Evolutionary conservation across 495 filamentous ascomycete species (phyloP).

Genomic region (Penicillium egyptiacum): DNA sequence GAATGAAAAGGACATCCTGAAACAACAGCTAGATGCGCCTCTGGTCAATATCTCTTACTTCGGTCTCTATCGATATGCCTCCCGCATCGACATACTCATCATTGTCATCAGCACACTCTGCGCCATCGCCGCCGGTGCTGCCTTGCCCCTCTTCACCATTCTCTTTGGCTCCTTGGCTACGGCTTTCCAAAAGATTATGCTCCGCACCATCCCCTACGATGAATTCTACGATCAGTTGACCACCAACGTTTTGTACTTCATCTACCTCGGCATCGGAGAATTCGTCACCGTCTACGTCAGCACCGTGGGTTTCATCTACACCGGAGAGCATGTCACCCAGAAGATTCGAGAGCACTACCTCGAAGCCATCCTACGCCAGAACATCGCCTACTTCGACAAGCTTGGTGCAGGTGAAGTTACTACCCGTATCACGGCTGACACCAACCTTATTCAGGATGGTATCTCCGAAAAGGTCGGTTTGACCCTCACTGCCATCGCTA

Average conservation of each 20-base stretch:
- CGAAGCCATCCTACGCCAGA: constrained; percentile 79
- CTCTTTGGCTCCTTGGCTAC: constrained; percentile 77
- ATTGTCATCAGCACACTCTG: constrained; percentile 63
- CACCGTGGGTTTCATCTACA: constrained; percentile 90
- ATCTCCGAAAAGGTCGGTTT: constrained; percentile 84
- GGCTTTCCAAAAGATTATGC: constrained; percentile 65
- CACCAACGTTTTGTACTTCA: constrained; percentile 77
- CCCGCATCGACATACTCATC: constrained; percentile 70
- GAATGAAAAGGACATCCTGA: constrained; percentile 65
- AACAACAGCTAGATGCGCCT: constrained; percentile 68
- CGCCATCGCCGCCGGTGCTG: constrained; percentile 76
- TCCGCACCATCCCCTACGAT: constrained; percentile 42
- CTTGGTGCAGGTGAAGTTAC: constrained; percentile 91
- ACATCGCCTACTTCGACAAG: constrained; percentile 91
- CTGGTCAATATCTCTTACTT: constrained; percentile 62
- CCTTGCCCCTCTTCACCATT: constrained; percentile 81
- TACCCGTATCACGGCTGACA: constrained; percentile 87
- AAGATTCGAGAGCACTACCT: constrained; percentile 87
- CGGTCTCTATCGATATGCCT: constrained; percentile 78
- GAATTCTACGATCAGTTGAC: constrained; percentile 61
- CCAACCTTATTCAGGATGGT: constrained; percentile 83
- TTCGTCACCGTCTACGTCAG: constrained; percentile 78
- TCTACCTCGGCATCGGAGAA: constrained; percentile 86
- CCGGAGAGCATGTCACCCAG: constrained; percentile 81
- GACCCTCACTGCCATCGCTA: constrained; percentile 69